Evolutionary conservation across 2,329 filamentous ascomycete species (phyloP), one percentile per base, ranked within the genome.

Genomic region (Drechmeria coniospora): DNA sequence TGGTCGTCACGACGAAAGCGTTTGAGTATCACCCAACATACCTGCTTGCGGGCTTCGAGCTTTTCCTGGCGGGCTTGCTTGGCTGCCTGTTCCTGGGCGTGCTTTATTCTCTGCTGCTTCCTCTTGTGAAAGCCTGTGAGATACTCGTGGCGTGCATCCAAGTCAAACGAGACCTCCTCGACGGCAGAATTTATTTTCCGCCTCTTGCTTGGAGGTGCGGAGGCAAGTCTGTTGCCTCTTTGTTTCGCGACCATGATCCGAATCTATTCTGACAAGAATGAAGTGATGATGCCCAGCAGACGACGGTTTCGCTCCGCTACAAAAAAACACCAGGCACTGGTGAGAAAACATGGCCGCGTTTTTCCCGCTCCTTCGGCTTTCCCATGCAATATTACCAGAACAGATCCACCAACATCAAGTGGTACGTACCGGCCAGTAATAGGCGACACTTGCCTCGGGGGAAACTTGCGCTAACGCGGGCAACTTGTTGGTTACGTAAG

Each of bases 91-190:
- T 90, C 83, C 46, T 90, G 79, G 2, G 87, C 87, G 52, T 76
- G 64, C 58, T 92, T 92, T 39, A 76, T 74, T 21, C 90, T 70
- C 50, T 83, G 79, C 29, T 80, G 59, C 54, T 94, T 95, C 53
- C 90, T 78, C 65, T 95, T 98, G 61, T 87, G 86, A 56, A 98
- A 98, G 3, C 90, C 90, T 0, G 84, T 94, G 32, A 98, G 65
- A 49, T 81, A 98, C 46, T 95, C 84, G 38, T 79, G 61, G 38
- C 90, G 76, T 25, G 80, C 80, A 35, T 66, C 64, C 35, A 67
- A 58, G 57, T 98, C 84, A 57, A 95, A 98, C 28, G 62, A 72
- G 51, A 98, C 78, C 50, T 92, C 82, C 46, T 86, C 81, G 34
- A 81, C 62, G 21, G 61, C 56, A 25, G 62, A 59, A 10, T 63